Evolutionary conservation across 2,329 filamentous ascomycete genomes (phyloP).

Genomic region (Pseudogymnoascus sp.): DNA sequence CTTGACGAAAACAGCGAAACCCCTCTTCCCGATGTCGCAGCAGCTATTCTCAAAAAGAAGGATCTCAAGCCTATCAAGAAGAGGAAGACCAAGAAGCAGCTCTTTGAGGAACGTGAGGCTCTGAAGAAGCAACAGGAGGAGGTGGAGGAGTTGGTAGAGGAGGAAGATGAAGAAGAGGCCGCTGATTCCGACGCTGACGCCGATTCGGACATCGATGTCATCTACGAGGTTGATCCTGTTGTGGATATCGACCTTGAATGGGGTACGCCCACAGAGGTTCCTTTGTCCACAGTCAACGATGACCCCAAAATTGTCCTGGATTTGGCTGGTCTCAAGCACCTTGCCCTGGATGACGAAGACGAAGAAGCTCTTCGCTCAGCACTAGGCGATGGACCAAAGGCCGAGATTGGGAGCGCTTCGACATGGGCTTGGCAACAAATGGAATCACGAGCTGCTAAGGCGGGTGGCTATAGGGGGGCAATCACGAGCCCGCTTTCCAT

Average conservation of each 20-base stretch:
- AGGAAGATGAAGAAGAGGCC: slow-evolving; percentile 17
- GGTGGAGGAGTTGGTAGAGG: slow-evolving; percentile 18
- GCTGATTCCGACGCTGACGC: slow-evolving; percentile 19
- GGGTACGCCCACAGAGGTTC: slow-evolving; percentile 50
- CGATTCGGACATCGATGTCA: slow-evolving; percentile 27
- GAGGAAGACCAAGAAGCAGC: slow-evolving; percentile 72
- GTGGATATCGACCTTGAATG: slow-evolving; percentile 43
- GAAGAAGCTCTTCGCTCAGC: slow-evolving; percentile 42
- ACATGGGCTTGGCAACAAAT: slow-evolving; percentile 66
- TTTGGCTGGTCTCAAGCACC: slow-evolving; percentile 60
- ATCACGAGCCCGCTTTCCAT: slow-evolving; percentile 37
- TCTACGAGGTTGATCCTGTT: slow-evolving; percentile 30
- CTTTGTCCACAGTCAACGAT: slow-evolving; percentile 58
- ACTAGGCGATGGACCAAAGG: slow-evolving; percentile 30
- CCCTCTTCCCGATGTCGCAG: slow-evolving; percentile 31
- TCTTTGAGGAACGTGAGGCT: slow-evolving; percentile 48
- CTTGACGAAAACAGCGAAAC: slow-evolving; percentile 40
- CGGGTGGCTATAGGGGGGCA: slow-evolving; percentile 43
- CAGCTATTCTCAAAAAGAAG: slow-evolving; percentile 48
- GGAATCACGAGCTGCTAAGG: slow-evolving; percentile 62
- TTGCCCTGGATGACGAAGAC: slow-evolving; percentile 63
- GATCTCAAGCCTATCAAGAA: slow-evolving; percentile 47
- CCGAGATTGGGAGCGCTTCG: slow-evolving; percentile 46
- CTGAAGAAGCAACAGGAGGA: slow-evolving; percentile 10
- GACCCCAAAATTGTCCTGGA: slow-evolving; percentile 57